Conservation (phyloP, 495 filamentous ascomycete species). For the Penicillium canescens region DNA sequence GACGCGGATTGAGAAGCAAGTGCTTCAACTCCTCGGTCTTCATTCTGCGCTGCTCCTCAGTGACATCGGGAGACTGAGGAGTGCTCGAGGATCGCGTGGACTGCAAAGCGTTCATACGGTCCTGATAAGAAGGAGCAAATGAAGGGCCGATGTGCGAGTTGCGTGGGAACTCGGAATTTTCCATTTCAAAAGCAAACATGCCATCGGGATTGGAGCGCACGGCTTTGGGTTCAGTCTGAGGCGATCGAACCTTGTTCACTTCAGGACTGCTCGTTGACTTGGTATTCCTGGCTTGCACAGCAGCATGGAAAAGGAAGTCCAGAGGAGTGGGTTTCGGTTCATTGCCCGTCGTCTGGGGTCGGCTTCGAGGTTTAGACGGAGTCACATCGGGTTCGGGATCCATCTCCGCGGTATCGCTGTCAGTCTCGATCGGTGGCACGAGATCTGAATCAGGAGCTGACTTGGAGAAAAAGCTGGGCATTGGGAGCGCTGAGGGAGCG, state of each 20-base stretch:
- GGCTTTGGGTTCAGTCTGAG: conserved; percentile 37
- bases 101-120: conserved; percentile 61
- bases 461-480: conserved; percentile 89
- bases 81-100: conserved; percentile 34
- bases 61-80: conserved; percentile 18
- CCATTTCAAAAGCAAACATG: conserved; percentile 68
- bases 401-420: conserved; percentile 37
- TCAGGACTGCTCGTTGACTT: conserved; percentile 46
- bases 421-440: conserved; percentile 36
- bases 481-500: conserved; percentile 86
- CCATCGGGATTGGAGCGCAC: conserved; percentile 41
- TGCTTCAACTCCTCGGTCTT: conserved; percentile 51
- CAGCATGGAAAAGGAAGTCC: conserved; percentile 85
- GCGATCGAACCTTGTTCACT: conserved; percentile 35
- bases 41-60: conserved; percentile 41
- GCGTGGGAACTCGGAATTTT: conserved; percentile 43
- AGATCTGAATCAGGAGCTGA: conserved; percentile 62
- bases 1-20: conserved; percentile 46
- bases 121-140: conserved; percentile 66
- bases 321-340: conserved; percentile 70
- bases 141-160: conserved; percentile 57
- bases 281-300: conserved; percentile 60
- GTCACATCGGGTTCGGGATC: conserved; percentile 38
- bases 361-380: conserved; percentile 41
- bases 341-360: conserved; percentile 21